Percentiles rank a stretch among this genome's conserved stretches.
These are phyloP conservation scores for Pseudogymnoascus sp. DNA, from an alignment of 2,329 filamentous ascomycete species.

Conservation along the genomic window DNA sequence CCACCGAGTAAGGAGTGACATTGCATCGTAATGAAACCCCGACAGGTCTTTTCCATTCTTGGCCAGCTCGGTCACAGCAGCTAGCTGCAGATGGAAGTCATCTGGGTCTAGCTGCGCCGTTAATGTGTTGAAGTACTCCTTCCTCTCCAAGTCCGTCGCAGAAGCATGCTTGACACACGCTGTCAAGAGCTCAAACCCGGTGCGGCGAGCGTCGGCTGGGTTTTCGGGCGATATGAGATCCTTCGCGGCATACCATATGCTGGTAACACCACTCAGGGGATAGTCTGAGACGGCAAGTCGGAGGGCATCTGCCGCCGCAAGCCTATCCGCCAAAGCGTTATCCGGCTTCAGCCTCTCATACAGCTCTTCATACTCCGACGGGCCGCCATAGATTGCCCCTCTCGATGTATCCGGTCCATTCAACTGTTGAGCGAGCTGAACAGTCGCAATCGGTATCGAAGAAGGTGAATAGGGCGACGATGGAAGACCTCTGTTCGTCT, in stretches of 20 bases:
- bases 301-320: constrained; percentile 51
- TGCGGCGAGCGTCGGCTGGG: constrained; percentile 43
- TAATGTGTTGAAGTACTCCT: constrained; percentile 58
- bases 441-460: constrained; percentile 30
- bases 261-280: constrained; percentile 37
- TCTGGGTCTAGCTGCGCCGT: constrained; percentile 49
- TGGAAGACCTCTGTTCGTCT: constrained; percentile 45
- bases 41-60: constrained; percentile 54
- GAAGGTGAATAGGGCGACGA: constrained; percentile 36
- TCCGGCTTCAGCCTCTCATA: constrained; percentile 50
- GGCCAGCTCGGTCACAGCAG: constrained; percentile 54
- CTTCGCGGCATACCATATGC: constrained; percentile 59
- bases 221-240: constrained; percentile 56
- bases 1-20: constrained; percentile 57
- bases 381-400: constrained; percentile 35
- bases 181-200: constrained; percentile 59
- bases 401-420: constrained; percentile 36
- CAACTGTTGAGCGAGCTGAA: constrained; percentile 36
- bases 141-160: constrained; percentile 59
- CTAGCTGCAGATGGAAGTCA: constrained; percentile 61
- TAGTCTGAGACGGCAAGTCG: constrained; percentile 51
- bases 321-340: constrained; percentile 42
- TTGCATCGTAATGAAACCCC: constrained; percentile 61
- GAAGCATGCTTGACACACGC: constrained; percentile 57
- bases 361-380: constrained; percentile 46